Base-by-base conservation (phyloP, 164 flowering plant genomes). In the Nymphaea thermarum region DNA sequence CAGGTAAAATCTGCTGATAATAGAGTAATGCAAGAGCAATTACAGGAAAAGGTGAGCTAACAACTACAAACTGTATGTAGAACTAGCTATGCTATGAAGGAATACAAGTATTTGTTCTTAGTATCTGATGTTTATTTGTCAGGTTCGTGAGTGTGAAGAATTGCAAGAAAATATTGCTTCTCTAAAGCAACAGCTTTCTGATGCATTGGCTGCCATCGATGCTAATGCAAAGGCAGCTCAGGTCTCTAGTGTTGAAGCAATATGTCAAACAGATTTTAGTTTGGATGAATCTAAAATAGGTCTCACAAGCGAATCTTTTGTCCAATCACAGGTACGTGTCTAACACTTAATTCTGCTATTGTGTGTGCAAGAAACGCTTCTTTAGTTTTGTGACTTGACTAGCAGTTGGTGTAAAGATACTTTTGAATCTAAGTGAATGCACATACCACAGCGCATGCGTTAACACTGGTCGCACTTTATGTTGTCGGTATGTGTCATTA, bases 1-100 rank as follows among this genome's bases (percentile, higher is more conserved):
- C 70, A 79, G 99, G 96, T 94, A 66, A 91, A 85, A 84, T 72
- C 73, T 69, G 98, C 96, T 5, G 98, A 94, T 71, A 90, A 90
- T 78, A 83, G 98, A 70, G 77, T 94, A 72, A 88, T 94, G 65
- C 96, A 91, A 72, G 99, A 94, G 80, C 99, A 94, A 78, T 87
- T 91, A 67, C 80, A 78, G 72, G 83, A 88, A 76, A 94, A 90
- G 99, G 99, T 94, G 65, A 43, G 55, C 53, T 45, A 45, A 45
- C 53, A 5, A 45, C 53, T 45, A 5, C 53, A 10, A 10, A 5
- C 10, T 45, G 53, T 45, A 45, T 10, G 10, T 45, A 45, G 5
- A 45, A 45, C 53, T 45, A 45, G 10, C 53, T 45, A 5, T 45
- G 10, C 53, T 45, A 5, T 45, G 10, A 10, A 45, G 53, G 53